Evolutionary conservation across 2,329 filamentous ascomycete genomes (phyloP), one percentile per base, ranked within the genome.

Genomic region (Sarocladium strictum): DNA sequence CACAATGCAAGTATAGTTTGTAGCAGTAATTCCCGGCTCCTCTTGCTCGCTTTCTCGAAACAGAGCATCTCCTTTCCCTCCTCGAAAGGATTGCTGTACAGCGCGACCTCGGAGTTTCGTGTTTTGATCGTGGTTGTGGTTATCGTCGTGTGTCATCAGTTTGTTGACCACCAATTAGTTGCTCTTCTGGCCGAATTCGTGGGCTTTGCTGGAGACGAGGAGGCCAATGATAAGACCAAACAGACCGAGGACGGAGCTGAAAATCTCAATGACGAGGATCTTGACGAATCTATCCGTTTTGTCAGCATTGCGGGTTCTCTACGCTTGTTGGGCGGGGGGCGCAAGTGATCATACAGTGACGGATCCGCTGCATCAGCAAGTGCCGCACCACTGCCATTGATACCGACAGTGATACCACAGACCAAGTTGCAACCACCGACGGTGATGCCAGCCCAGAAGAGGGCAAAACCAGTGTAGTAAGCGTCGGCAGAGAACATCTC

Each of bases 251-350:
- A 99, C 93, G 38, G 93, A 97, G 69, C 92, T 97, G 79, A 99
- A 99, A 70, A 99, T 99, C 74, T 99, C 95, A 66, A 99, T 95
- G 62, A 99, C 93, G 53, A 99, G 85, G 62, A 99, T 96, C 77
- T 96, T 97, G 74, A 99, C 93, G 73, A 99, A 99, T 54, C 92
- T 96, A 37, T 9, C 15, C 7, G 7, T 6, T 32, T 4, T 27
- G 23, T 23, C 41, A 45, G 45, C 11, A 23, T 29, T 29, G 9
- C 9, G 7, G 4, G 35, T 49, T 0, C 50, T 41, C 26, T 54
- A 59, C 53, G 58, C 35, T 38, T 17, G 15, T 7, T 5, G 35
- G 19, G 6, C 7, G 35, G 35, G 15, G 35, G 21, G 21, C 32
- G 27, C 23, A 24, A 26, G 57, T 38, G 29, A 27, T 79, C 90